phyloP scores from a whole-genome alignment of 441 rosid species.

The Euphorbia celastroides region DNA sequence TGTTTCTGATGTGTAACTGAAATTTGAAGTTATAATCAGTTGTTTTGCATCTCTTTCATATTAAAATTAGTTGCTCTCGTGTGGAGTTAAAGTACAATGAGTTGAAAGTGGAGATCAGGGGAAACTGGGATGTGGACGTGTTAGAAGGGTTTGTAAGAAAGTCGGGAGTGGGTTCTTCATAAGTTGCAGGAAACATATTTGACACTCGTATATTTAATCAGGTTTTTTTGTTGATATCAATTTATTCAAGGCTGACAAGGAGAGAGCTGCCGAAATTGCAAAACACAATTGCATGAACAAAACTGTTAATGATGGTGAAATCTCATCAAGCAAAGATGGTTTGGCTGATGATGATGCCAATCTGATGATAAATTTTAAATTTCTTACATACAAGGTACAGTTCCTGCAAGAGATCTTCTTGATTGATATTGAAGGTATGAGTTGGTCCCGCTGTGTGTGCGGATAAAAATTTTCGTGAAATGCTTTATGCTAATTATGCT shows the following conservation, averaged over 20 bases:
- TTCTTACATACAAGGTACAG: constrained; percentile 91
- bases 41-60: background rate
- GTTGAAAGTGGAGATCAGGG: background rate
- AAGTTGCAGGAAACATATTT: constrained; percentile 6
- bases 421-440: background rate
- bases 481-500: background rate
- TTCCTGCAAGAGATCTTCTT: background rate
- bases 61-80: background rate
- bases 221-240: constrained; percentile 93
- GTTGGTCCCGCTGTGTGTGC: background rate
- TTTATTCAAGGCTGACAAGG: constrained; percentile 75
- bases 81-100: background rate
- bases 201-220: constrained; percentile 23
- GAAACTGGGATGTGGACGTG: background rate
- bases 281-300: constrained; percentile 31
- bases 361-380: constrained; percentile 89
- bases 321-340: constrained; percentile 33
- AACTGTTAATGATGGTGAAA: constrained; percentile 36
- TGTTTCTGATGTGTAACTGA: background rate
- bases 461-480: constrained; percentile 1
- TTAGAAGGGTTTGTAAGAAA: background rate
- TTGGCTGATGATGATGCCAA: constrained; percentile 91
- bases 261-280: constrained; percentile 46
- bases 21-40: background rate
- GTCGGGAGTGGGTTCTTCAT: background rate